phyloP scores from a whole-genome alignment of 768 basidiomycete genomes.

The Lactarius pseudohatsudake region DNA sequence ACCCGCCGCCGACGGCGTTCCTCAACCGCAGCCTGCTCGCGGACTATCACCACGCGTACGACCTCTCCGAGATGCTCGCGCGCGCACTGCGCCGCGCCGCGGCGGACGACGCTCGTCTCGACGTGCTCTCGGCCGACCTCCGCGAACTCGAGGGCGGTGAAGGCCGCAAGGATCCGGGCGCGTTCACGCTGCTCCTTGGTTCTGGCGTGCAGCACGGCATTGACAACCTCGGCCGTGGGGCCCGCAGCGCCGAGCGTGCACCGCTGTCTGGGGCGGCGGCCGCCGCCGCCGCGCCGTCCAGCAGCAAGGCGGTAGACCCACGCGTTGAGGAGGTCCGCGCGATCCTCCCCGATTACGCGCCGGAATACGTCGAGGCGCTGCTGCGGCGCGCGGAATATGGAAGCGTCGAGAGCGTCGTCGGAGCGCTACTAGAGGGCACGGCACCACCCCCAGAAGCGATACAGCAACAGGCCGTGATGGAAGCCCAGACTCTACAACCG shows the following conservation, averaged over 20 bases:
- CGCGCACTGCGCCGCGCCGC: slow-evolving; percentile 48
- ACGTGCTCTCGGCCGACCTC: slow-evolving; percentile 55
- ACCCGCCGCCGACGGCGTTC: slow-evolving; percentile 41
- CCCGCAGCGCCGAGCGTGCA: slow-evolving; percentile 1
- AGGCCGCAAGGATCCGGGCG: slow-evolving; percentile 46
- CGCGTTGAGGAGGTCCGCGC: slow-evolving; percentile 72
- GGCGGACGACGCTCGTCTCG: slow-evolving; percentile 54
- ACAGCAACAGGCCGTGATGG: slow-evolving; percentile 28
- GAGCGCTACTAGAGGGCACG: slow-evolving; percentile 73
- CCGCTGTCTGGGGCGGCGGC: slow-evolving; percentile 19
- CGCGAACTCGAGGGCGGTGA: slow-evolving; percentile 38
- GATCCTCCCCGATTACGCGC: slow-evolving; percentile 63
- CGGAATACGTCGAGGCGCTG: slow-evolving; percentile 57
- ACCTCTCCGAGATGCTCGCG: slow-evolving; percentile 41
- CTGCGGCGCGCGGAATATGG: slow-evolving; percentile 49
- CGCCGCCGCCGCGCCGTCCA: not conserved
- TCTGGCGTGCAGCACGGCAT: slow-evolving; percentile 50
- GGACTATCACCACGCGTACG: slow-evolving; percentile 72
- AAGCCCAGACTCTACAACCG: slow-evolving; percentile 12
- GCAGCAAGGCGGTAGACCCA: slow-evolving; percentile 50
- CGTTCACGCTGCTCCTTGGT: slow-evolving; percentile 60
- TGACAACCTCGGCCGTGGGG: slow-evolving; percentile 39
- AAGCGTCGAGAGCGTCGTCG: slow-evolving; percentile 61
- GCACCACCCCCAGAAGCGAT: slow-evolving; percentile 46
- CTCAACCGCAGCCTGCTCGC: slow-evolving; percentile 64